Evolutionary conservation across 805 yeast species (phyloP).

Genomic region (Starmerella vaccinii): DNA sequence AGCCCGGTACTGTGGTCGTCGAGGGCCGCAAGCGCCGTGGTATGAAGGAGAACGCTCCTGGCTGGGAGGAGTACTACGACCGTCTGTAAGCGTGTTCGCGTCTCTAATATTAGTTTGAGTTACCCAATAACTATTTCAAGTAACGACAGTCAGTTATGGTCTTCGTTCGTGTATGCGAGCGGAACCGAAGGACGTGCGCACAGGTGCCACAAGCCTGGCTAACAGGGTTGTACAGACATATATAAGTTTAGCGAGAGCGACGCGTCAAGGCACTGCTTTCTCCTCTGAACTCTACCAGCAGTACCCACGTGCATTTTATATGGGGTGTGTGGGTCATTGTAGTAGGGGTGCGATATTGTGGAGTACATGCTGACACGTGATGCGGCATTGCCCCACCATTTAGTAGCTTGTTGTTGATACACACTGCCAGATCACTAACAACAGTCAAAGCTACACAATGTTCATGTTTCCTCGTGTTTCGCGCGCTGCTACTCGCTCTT

Average conservation of each 20-base stretch:
- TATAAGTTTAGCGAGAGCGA: no score
- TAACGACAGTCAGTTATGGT: no score
- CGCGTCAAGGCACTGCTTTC: no score
- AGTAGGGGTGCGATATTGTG: not conserved
- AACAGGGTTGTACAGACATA: no score
- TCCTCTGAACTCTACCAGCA: no score
- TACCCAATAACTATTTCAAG: not conserved
- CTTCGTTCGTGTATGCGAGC: no score
- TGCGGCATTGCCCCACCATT: not conserved
- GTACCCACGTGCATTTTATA: no score
- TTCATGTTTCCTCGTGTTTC: constrained; percentile 10
- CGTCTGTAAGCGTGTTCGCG: constrained; percentile 32
- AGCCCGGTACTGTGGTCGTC: constrained; percentile 54
- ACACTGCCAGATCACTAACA: not conserved
- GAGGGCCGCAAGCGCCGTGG: constrained; percentile 91
- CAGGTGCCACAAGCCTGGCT: no score
- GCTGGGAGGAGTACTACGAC: constrained; percentile 94
- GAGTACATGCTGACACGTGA: not conserved
- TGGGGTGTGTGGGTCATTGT: no score
- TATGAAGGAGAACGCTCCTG: constrained; percentile 94
- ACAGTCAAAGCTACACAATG: constrained; percentile 3
- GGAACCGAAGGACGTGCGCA: no score
- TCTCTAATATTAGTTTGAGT: constrained; percentile 1
- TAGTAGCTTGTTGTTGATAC: not conserved
- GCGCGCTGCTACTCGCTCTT: constrained; percentile 7